These are phyloP conservation scores for Penicillium herquei DNA, from an alignment of 495 filamentous ascomycete species.

Conservation along the genomic window DNA sequence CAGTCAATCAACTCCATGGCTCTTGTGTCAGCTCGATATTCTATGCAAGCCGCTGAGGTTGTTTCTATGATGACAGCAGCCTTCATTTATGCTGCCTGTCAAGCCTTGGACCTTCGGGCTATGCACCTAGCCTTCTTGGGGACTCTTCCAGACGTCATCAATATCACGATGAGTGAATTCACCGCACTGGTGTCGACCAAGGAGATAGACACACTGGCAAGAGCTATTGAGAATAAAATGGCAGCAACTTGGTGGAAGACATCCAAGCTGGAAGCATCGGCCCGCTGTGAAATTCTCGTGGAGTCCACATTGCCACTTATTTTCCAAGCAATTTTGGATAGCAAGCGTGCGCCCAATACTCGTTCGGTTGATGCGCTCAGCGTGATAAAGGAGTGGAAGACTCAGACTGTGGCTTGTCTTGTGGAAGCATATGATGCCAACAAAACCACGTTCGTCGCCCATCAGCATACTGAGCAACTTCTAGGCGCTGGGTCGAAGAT, in stretches of 20 bases:
- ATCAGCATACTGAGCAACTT: neutral
- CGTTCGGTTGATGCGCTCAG: no score
- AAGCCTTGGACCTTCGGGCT: slow-evolving; percentile 41
- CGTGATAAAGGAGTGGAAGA: no score
- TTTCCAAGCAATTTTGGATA: no score
- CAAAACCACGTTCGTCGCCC: neutral
- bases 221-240: no score
- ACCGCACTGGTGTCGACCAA: neutral
- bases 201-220: neutral
- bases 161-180: neutral
- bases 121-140: slow-evolving; percentile 18
- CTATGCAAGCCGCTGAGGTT: slow-evolving; percentile 52
- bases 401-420: no score
- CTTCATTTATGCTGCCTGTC: slow-evolving; percentile 51
- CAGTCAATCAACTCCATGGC: slow-evolving; percentile 58
- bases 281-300: no score
- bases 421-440: neutral
- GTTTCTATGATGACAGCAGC: slow-evolving; percentile 50
- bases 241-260: no score
- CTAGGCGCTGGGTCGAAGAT: slow-evolving; percentile 10
- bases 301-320: no score
- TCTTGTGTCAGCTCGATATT: slow-evolving; percentile 52
- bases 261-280: no score
- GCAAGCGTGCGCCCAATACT: no score
- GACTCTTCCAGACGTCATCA: neutral